A percentile compares a stretch with the other conserved stretches of the same genome.
phyloP scores from a whole-genome alignment of 1,284 basidiomycete genomes.

The Ustilago nuda region DNA sequence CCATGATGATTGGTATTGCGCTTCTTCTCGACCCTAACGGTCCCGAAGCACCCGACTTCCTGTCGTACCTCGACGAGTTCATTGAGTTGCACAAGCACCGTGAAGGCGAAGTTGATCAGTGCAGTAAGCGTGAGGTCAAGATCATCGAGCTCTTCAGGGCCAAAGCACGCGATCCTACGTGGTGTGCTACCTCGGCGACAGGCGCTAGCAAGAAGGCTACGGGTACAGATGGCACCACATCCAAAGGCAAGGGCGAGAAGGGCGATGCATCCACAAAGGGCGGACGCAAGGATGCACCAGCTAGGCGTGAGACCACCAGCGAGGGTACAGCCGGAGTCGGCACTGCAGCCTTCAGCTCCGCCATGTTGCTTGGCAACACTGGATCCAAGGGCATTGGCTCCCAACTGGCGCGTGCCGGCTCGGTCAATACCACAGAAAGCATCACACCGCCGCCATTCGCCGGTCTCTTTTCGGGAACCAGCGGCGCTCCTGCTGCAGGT shows the following conservation, averaged over 20 bases:
- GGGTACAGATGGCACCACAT: neutral
- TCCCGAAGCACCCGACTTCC: slow-evolving; percentile 52
- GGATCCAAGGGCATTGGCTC: slow-evolving; percentile 19
- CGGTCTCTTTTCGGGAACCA: slow-evolving; percentile 26
- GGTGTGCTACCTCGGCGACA: slow-evolving; percentile 59
- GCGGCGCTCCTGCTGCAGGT: slow-evolving; percentile 25
- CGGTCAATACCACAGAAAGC: slow-evolving; percentile 41
- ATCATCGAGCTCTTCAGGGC: slow-evolving; percentile 65
- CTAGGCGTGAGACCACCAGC: slow-evolving; percentile 22
- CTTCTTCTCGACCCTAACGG: slow-evolving; percentile 60
- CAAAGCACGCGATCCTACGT: slow-evolving; percentile 60
- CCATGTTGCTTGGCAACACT: slow-evolving; percentile 34
- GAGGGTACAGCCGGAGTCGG: slow-evolving; percentile 41
- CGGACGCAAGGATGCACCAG: slow-evolving; percentile 24
- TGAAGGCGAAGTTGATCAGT: slow-evolving; percentile 59
- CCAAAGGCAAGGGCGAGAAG: slow-evolving; percentile 23
- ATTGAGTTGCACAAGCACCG: slow-evolving; percentile 57
- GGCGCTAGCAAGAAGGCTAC: slow-evolving; percentile 23
- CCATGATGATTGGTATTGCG: slow-evolving; percentile 65
- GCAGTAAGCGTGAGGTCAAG: slow-evolving; percentile 64
- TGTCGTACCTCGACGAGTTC: slow-evolving; percentile 61
- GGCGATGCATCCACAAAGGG: neutral
- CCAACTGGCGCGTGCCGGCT: slow-evolving; percentile 31
- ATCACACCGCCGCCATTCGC: slow-evolving; percentile 50
- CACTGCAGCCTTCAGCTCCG: slow-evolving; percentile 47